Evolutionary conservation across 192 early-diverging fungal genomes (phyloP).

Genomic region (Oehlia diaphana): DNA sequence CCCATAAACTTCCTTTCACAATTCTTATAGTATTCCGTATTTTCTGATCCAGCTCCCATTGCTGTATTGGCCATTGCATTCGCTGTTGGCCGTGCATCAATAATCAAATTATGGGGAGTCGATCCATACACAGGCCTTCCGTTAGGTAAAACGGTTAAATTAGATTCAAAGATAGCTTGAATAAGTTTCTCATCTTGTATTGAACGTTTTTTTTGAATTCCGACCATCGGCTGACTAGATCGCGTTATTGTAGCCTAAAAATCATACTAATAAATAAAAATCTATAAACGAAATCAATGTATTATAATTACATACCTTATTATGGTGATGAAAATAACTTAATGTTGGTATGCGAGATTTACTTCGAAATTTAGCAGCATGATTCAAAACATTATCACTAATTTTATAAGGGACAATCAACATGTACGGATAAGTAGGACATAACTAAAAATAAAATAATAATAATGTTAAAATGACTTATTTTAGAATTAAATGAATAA

Average conservation of each 20-base stretch:
- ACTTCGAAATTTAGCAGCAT: conserved; percentile 88
- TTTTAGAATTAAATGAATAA: not conserved
- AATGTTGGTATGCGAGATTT: conserved; percentile 77
- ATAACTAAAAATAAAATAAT: conserved; percentile 56
- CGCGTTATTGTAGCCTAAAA: conserved; percentile 83
- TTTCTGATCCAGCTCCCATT: conserved; percentile 93
- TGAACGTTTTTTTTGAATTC: conserved; percentile 91
- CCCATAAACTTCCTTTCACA: conserved; percentile 87
- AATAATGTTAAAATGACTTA: not conserved
- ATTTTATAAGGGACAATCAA: conserved; percentile 86
- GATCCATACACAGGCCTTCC: conserved; percentile 53
- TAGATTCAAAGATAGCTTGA: conserved; percentile 83
- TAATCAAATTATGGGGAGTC: conserved; percentile 74
- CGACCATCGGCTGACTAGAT: conserved; percentile 93
- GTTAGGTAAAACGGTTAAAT: conserved; percentile 39
- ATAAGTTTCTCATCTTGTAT: conserved; percentile 98
- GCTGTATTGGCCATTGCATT: conserved; percentile 94
- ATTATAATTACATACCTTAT: conserved; percentile 50
- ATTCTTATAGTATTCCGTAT: conserved; percentile 87
- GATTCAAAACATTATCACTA: conserved; percentile 83
- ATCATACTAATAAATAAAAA: not conserved
- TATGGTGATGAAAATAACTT: conserved; percentile 82
- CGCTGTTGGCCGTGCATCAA: conserved; percentile 93
- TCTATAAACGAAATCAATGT: not conserved
- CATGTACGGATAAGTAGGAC: conserved; percentile 81